A percentile compares a stretch with the other conserved stretches of the same genome.
Evolutionary conservation across 495 filamentous ascomycete species (phyloP).

Genomic region (Penicillium nucicola): DNA sequence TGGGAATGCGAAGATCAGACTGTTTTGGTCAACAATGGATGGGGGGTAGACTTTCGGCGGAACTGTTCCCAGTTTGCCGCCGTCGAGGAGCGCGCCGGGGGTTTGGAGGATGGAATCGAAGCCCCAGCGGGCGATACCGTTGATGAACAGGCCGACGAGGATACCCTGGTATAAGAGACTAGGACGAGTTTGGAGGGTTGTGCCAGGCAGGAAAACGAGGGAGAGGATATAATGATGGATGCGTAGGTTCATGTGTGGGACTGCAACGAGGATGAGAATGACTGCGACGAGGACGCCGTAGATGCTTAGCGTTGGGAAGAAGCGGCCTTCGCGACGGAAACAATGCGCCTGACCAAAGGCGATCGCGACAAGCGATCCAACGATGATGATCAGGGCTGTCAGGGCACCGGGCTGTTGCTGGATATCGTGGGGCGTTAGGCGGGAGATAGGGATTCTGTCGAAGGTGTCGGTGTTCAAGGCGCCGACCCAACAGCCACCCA

Average conservation of each 20-base stretch:
- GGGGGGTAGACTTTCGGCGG: constrained; percentile 42
- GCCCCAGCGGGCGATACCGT: constrained; percentile 64
- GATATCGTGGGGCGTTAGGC: constrained; percentile 71
- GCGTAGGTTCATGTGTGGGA: constrained; percentile 58
- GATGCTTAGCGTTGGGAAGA: constrained; percentile 61
- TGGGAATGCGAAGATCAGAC: constrained; percentile 48
- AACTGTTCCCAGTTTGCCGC: constrained; percentile 42
- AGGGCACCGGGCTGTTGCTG: constrained; percentile 72
- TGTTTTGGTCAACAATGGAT: constrained; percentile 27
- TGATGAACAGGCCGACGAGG: constrained; percentile 63
- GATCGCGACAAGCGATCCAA: constrained; percentile 52
- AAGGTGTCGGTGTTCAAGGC: constrained; percentile 75
- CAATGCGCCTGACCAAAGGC: constrained; percentile 59
- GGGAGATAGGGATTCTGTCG: constrained; percentile 70
- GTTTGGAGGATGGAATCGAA: constrained; percentile 62
- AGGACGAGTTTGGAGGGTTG: constrained; percentile 55
- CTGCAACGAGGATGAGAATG: constrained; percentile 46
- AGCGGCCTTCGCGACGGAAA: constrained; percentile 64
- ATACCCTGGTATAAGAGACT: constrained; percentile 58
- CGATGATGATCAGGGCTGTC: constrained; percentile 60
- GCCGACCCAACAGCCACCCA: constrained; percentile 73
- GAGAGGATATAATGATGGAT: constrained; percentile 67
- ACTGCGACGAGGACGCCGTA: constrained; percentile 52
- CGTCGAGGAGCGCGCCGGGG: constrained; percentile 47
- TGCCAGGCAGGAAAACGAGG: constrained; percentile 56